These are phyloP conservation scores for Barnettozyma wickerhamii DNA, from an alignment of 805 yeast species.

Conservation along the genomic window DNA sequence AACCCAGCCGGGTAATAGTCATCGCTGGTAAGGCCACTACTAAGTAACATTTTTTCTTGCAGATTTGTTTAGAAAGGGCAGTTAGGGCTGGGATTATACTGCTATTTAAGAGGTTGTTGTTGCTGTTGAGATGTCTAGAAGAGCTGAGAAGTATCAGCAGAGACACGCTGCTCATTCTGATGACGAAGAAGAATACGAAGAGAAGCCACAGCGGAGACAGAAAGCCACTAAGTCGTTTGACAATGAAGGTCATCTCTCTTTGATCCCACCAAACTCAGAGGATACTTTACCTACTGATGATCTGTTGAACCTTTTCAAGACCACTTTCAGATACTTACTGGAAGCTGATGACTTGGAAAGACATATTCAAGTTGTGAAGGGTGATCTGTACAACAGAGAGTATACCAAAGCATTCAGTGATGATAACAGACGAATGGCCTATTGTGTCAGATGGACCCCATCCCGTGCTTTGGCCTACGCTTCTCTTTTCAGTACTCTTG, in stretches of 20 bases:
- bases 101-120: no score
- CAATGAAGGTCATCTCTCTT: slow-evolving; percentile 5
- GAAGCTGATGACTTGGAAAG: slow-evolving; percentile 25
- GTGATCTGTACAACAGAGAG: slow-evolving; percentile 64
- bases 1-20: slow-evolving; percentile 6
- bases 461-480: slow-evolving; percentile 73
- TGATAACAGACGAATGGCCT: slow-evolving; percentile 65
- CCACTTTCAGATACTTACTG: slow-evolving; percentile 19
- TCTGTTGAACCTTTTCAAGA: slow-evolving; percentile 18
- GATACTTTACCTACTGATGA: slow-evolving; percentile 22
- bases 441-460: slow-evolving; percentile 83
- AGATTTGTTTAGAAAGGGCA: slow-evolving; percentile 1
- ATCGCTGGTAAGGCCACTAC: slow-evolving; percentile 12
- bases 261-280: slow-evolving; percentile 17
- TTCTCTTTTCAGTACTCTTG: slow-evolving; percentile 54
- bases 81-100: not conserved
- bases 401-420: slow-evolving; percentile 65
- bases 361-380: slow-evolving; percentile 65
- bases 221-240: not conserved
- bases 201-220: not conserved
- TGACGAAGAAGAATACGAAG: slow-evolving; percentile 2
- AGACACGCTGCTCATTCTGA: slow-evolving; percentile 9
- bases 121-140: slow-evolving; percentile 24
- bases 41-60: no score
- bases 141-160: slow-evolving; percentile 17